A percentile compares a stretch with the other conserved stretches of the same genome.
These are phyloP conservation scores for Hibiscus syriacus DNA, from an alignment of 345 rosid genomes.

Conservation along the genomic window DNA sequence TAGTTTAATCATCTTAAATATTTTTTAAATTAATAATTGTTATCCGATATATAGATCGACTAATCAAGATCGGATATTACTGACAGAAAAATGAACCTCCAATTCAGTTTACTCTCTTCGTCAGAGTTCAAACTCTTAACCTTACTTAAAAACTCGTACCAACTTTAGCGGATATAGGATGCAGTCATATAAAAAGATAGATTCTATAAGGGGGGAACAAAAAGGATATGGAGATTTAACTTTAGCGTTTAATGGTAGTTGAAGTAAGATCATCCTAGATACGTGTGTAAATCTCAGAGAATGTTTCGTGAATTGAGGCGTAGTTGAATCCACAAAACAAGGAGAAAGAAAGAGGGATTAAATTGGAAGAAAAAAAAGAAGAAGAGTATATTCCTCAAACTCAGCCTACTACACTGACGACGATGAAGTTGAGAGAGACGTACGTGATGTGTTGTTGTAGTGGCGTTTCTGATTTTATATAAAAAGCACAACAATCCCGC, in stretches of 20 bases:
- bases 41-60: too few relatives aligned
- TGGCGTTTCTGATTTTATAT: slow-evolving; percentile 11
- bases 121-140: too few relatives aligned
- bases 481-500: slow-evolving; percentile 18
- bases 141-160: too few relatives aligned
- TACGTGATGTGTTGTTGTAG: slow-evolving; percentile 17
- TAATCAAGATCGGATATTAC: too few relatives aligned
- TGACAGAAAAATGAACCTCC: too few relatives aligned
- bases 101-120: too few relatives aligned
- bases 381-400: not conserved
- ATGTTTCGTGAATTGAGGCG: slow-evolving; percentile 12
- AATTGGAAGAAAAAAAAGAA: too few relatives aligned
- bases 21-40: too few relatives aligned
- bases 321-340: slow-evolving; percentile 3
- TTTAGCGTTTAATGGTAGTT: not conserved
- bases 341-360: not conserved
- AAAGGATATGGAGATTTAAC: not conserved
- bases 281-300: not conserved
- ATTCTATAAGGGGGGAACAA: not conserved
- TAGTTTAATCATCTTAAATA: too few relatives aligned
- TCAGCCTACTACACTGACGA: not conserved
- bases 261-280: not conserved
- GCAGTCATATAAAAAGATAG: not conserved
- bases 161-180: too few relatives aligned
- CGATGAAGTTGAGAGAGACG: not conserved